These are phyloP conservation scores for Orbilia brochopaga DNA, from an alignment of 2,329 filamentous ascomycete species.

Conservation along the genomic window DNA sequence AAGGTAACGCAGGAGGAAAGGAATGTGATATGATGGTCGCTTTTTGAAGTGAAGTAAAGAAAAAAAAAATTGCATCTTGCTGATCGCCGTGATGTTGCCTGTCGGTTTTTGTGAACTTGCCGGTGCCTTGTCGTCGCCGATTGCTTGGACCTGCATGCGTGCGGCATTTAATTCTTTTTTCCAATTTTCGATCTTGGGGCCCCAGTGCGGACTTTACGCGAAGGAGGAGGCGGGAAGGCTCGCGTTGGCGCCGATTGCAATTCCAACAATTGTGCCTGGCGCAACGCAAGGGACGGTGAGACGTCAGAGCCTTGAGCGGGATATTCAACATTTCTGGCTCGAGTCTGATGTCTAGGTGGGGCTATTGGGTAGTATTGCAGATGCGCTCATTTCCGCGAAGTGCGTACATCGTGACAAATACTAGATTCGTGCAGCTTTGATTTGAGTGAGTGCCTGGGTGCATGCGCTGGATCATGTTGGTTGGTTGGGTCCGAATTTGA, in stretches of 20 bases:
- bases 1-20: background rate
- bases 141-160: background rate
- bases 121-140: background rate
- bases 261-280: background rate
- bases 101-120: background rate
- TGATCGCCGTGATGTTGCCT: conserved; percentile 1
- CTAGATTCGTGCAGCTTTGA: too few species aligned
- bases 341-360: too few species aligned
- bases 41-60: background rate
- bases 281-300: background rate
- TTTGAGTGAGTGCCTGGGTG: too few species aligned
- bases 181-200: background rate
- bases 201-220: background rate
- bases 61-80: background rate
- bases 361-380: too few species aligned
- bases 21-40: conserved; percentile 5
- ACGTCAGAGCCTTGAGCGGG: background rate
- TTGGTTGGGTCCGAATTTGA: too few species aligned
- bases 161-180: background rate
- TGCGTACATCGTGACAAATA: too few species aligned
- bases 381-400: too few species aligned
- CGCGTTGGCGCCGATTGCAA: background rate
- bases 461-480: too few species aligned
- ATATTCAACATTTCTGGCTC: background rate
- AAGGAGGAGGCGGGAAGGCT: background rate